These are phyloP conservation scores for Marasmius sp. DNA, from an alignment of 1,284 basidiomycete genomes.

Conservation along the genomic window DNA sequence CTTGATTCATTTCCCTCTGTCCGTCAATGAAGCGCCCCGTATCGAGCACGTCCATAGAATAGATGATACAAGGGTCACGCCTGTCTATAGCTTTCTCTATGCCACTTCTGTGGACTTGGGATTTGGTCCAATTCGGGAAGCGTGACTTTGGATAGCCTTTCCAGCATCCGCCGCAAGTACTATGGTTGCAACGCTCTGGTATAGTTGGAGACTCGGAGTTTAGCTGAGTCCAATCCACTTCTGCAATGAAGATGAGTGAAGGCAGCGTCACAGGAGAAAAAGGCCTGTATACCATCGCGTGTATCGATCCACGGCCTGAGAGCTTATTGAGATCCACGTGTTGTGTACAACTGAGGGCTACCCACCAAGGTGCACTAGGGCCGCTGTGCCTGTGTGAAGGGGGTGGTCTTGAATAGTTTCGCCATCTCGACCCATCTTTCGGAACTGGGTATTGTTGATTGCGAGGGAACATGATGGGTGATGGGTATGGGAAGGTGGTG, in stretches of 20 bases:
- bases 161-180: background rate
- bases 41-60: conserved; percentile 40
- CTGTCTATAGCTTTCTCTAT: conserved; percentile 33
- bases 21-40: conserved; percentile 15
- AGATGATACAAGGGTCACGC: conserved; percentile 30
- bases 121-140: conserved; percentile 53
- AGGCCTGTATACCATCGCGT: background rate
- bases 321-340: background rate
- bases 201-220: background rate
- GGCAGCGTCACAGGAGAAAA: too few relatives aligned
- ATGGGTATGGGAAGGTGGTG: background rate
- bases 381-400: conserved; percentile 2
- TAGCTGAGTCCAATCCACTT: background rate
- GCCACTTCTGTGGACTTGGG: conserved; percentile 45
- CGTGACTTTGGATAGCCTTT: conserved; percentile 46
- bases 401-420: background rate
- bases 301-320: background rate
- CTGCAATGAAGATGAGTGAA: background rate
- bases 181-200: background rate
- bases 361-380: background rate
- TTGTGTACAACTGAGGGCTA: background rate
- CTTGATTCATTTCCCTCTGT: conserved; percentile 30
- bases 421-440: background rate
- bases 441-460: background rate
- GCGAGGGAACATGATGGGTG: background rate